Evolutionary conservation across 306 rosid species (phyloP), one percentile per base, ranked within the genome.

Genomic region (Vigna mungo): DNA sequence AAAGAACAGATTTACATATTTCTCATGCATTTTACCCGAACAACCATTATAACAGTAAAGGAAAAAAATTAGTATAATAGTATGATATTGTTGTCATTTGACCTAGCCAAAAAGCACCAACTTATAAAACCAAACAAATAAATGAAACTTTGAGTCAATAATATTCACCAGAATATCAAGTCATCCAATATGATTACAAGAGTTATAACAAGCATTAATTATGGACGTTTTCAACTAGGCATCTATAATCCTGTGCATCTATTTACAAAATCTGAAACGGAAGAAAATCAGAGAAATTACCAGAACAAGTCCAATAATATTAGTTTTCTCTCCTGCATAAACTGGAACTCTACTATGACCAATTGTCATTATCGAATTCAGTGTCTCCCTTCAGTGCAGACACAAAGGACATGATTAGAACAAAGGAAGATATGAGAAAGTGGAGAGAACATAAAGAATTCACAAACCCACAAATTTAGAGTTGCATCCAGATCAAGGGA

Each of bases 301-400:
- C 97, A 95, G 89, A 81, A 95, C 91, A 72, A 95, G 97, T 77
- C 99, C 99, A 63, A 95, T 89, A 48, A 95, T 92, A 78, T 95
- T 90, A 63, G 83, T 80, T 48, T 89, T 86, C 43, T 86, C 87
- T 78, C 89, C 92, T 7, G 89, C 83, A 81, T 90, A 95, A 80
- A 95, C 96, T 7, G 99, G 99, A 80, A 95, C 97, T 85, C 99
- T 88, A 78, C 99, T 95, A 78, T 92, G 99, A 65, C 99, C 99
- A 77, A 86, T 87, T 34, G 93, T 81, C 97, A 95, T 95, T 83
- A 95, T 84, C 1, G 90, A 84, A 82, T 92, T 95, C 90, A 95
- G 74, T 25, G 96, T 90, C 77, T 87, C 94, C 93, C 99, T 95
- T 83, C 76, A 79, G 77, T 34, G 41, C 16, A 67, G 48, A 71